Evolutionary conservation across 2,329 filamentous ascomycete species (phyloP).

Genomic region (Exserohilum rostratum): DNA sequence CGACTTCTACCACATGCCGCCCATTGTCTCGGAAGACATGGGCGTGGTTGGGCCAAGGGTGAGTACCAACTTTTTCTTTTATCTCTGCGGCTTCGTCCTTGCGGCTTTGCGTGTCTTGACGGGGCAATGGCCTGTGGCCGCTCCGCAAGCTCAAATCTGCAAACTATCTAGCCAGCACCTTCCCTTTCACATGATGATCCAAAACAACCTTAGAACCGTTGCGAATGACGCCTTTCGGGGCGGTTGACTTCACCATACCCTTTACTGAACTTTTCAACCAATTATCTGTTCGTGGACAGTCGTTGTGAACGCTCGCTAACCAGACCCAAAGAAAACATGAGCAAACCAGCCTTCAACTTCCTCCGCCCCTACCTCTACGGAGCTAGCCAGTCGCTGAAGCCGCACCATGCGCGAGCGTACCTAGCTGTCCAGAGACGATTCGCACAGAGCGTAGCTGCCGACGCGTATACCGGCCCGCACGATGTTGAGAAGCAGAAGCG

Average conservation of each 20-base stretch:
- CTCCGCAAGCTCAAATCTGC: no score
- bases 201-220: slow-evolving; percentile 65
- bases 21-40: slow-evolving; percentile 2
- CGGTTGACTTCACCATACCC: slow-evolving; percentile 57
- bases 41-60: slow-evolving; percentile 11
- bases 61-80: background rate
- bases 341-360: slow-evolving; percentile 55
- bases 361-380: slow-evolving; percentile 63
- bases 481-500: slow-evolving; percentile 59
- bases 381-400: slow-evolving; percentile 45
- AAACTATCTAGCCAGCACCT: background rate
- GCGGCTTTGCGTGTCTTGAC: background rate
- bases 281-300: background rate
- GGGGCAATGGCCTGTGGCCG: no score
- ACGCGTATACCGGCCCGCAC: slow-evolving; percentile 38
- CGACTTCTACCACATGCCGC: slow-evolving; percentile 2
- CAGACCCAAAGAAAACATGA: slow-evolving; percentile 51
- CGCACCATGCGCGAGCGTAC: slow-evolving; percentile 60
- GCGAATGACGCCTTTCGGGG: slow-evolving; percentile 64
- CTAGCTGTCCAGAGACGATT: slow-evolving; percentile 48
- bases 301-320: slow-evolving; percentile 43
- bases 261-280: slow-evolving; percentile 39
- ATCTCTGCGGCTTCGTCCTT: background rate
- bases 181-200: slow-evolving; percentile 38
- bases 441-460: slow-evolving; percentile 23